phyloP scores from a whole-genome alignment of 164 flowering plant genomes.

The Tetracentron sinense region DNA sequence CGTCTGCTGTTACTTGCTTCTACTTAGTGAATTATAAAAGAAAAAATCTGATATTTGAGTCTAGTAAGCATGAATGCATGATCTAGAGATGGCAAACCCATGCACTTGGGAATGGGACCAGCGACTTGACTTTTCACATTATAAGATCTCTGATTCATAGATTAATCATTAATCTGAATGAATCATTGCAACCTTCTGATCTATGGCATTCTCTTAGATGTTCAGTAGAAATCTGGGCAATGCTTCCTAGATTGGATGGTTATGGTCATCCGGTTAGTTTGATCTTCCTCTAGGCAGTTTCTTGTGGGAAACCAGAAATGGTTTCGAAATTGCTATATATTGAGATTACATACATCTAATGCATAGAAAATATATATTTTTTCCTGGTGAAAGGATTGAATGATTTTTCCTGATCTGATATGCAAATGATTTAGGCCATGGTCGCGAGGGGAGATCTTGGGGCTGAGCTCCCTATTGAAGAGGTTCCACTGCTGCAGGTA shows the following conservation, averaged over 20 bases:
- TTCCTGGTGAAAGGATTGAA: not conserved
- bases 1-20: not conserved
- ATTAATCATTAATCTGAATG: too few relatives aligned
- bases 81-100: too few relatives aligned
- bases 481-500: constrained; percentile 60
- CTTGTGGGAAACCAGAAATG: not conserved
- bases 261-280: not conserved
- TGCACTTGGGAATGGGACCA: not conserved
- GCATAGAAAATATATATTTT: not conserved
- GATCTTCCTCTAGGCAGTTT: not conserved
- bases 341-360: not conserved
- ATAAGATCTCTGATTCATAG: too few relatives aligned
- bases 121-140: not conserved
- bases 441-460: constrained; percentile 66
- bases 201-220: too few relatives aligned
- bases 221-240: too few relatives aligned
- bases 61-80: not conserved
- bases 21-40: not conserved
- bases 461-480: constrained; percentile 59
- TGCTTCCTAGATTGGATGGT: too few relatives aligned
- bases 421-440: constrained; percentile 40
- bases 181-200: not conserved
- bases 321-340: not conserved
- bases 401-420: not conserved
- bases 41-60: not conserved